Percentiles rank a stretch among this genome's conserved stretches.
Evolutionary conservation across 2,329 filamentous ascomycete genomes (phyloP).

Genomic region (Seiridium cupressi): DNA sequence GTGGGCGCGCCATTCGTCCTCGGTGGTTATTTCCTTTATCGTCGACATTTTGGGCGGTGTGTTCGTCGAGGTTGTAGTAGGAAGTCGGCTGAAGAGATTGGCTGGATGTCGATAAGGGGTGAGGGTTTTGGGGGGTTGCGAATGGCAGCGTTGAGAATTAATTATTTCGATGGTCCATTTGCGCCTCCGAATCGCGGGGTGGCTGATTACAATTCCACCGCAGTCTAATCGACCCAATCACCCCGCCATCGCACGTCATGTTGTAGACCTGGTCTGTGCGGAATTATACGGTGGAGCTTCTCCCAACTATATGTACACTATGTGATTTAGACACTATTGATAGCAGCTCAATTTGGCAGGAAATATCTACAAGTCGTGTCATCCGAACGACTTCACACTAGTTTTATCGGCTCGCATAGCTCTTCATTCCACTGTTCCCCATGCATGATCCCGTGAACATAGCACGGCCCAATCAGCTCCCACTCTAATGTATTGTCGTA

Average conservation of each 20-base stretch:
- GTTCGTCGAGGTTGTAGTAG: not conserved
- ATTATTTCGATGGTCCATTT: not conserved
- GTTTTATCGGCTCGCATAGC: not conserved
- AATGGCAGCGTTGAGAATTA: not conserved
- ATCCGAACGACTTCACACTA: not conserved
- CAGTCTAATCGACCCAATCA: not conserved
- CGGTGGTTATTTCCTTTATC: constrained; percentile 73
- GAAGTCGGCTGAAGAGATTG: too few relatives aligned
- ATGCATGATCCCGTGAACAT: not conserved
- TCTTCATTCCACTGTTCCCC: not conserved
- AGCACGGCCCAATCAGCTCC: not conserved
- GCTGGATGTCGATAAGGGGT: too few relatives aligned
- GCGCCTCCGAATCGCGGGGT: constrained; percentile 4
- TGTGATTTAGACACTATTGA: too few relatives aligned
- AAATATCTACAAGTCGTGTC: too few relatives aligned
- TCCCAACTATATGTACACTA: too few relatives aligned
- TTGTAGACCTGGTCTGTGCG: not conserved
- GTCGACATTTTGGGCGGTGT: constrained; percentile 58
- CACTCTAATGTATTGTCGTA: not conserved
- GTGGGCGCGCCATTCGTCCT: constrained; percentile 70
- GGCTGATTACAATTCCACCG: constrained; percentile 2
- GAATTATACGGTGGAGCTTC: too few relatives aligned
- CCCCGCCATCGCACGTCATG: constrained; percentile 5
- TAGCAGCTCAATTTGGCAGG: too few relatives aligned
- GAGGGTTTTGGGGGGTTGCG: too few relatives aligned